Percentiles rank a stretch among this genome's conserved stretches.
phyloP scores from a whole-genome alignment of 1,284 basidiomycete genomes.

The Cryptococcus deneoformans region DNA sequence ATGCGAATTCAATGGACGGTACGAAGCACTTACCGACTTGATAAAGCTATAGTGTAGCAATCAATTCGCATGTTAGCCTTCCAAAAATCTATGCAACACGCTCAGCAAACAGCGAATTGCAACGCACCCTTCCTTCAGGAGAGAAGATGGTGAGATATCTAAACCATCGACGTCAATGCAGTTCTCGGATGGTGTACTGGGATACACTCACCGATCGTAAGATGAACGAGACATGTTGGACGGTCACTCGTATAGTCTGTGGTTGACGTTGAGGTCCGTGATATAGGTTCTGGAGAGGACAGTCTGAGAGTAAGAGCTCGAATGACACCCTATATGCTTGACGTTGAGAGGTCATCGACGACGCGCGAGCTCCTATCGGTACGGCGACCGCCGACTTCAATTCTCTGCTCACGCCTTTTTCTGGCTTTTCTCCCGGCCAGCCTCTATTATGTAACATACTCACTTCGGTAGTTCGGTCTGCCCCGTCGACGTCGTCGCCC shows the following conservation, averaged over 20 bases:
- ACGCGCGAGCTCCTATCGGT: slow-evolving; percentile 6
- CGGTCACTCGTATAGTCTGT: background rate
- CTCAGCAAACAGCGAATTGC: background rate
- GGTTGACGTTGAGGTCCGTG: no score
- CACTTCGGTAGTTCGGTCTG: slow-evolving; percentile 54
- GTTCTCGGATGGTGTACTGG: background rate
- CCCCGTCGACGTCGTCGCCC: no score
- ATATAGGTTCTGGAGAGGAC: no score
- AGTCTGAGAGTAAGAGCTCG: no score
- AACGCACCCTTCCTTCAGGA: slow-evolving; percentile 51
- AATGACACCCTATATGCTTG: no score
- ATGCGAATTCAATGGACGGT: background rate
- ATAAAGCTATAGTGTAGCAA: slow-evolving; percentile 54
- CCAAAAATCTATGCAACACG: background rate
- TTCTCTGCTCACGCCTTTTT: background rate
- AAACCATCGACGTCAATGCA: slow-evolving; percentile 12
- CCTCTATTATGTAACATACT: no score
- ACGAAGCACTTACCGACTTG: slow-evolving; percentile 80
- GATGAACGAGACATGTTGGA: slow-evolving; percentile 45
- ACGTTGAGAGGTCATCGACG: background rate
- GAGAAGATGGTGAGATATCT: slow-evolving; percentile 54
- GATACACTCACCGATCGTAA: slow-evolving; percentile 42
- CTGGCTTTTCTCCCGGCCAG: background rate
- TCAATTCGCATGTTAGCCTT: background rate
- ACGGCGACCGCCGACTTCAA: background rate